Evolutionary conservation across 2,329 filamentous ascomycete genomes (phyloP).

Genomic region (Diplodia intermedia): DNA sequence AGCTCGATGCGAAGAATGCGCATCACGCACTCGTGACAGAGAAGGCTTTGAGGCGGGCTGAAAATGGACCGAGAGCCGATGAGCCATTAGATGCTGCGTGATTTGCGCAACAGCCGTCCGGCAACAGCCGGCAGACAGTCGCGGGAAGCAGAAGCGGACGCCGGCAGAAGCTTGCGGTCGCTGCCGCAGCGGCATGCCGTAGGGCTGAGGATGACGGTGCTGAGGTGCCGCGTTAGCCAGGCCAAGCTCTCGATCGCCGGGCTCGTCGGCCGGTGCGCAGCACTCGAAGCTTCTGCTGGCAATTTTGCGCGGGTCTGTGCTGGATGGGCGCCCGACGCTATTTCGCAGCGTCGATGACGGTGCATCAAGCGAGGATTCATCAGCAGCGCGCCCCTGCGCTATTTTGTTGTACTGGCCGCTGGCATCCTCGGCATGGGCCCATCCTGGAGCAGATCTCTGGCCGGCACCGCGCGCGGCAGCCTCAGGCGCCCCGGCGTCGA

Average conservation of each 20-base stretch:
- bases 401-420: slow-evolving; percentile 25
- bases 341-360: slow-evolving; percentile 4
- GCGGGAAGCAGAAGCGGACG: too few relatives aligned
- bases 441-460: slow-evolving; percentile 25
- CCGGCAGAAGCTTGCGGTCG: neutral
- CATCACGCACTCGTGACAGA: slow-evolving; percentile 21
- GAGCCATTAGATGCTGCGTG: slow-evolving; percentile 26
- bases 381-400: slow-evolving; percentile 28
- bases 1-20: slow-evolving; percentile 19
- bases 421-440: slow-evolving; percentile 1
- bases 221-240: slow-evolving; percentile 1
- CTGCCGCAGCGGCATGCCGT: neutral
- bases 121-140: slow-evolving; percentile 8
- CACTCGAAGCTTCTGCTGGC: slow-evolving; percentile 23
- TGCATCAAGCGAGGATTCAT: slow-evolving; percentile 24
- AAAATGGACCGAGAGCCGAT: slow-evolving; percentile 24
- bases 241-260: slow-evolving; percentile 10
- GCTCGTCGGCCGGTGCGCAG: neutral
- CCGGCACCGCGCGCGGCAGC: slow-evolving; percentile 1
- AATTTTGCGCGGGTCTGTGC: slow-evolving; percentile 6
- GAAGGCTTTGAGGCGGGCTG: slow-evolving; percentile 5
- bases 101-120: slow-evolving; percentile 13
- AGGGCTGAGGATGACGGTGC: slow-evolving; percentile 15
- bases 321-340: slow-evolving; percentile 13
- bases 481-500: slow-evolving; percentile 29